Percentiles rank a stretch among this genome's conserved stretches.
phyloP scores from a whole-genome alignment of 1,284 basidiomycete genomes.

The Ceratobasidium sp. region DNA sequence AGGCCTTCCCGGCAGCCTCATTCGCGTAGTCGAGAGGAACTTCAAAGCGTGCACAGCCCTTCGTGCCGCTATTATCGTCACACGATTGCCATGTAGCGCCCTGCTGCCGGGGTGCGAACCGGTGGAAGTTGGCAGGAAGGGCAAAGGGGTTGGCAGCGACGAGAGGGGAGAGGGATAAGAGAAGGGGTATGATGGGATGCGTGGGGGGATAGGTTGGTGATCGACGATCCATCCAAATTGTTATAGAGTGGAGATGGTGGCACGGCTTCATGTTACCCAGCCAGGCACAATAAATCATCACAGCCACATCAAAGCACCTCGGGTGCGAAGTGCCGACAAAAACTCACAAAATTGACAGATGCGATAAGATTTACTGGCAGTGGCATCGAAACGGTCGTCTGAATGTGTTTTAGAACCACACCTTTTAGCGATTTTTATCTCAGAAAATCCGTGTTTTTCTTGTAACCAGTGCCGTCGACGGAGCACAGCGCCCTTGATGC shows the following conservation, averaged over 20 bases:
- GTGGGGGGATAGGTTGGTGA: background rate
- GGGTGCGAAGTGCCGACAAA: too few relatives aligned
- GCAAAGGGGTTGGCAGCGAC: background rate
- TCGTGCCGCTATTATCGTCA: background rate
- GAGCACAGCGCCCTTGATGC: too few relatives aligned
- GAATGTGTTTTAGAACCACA: too few relatives aligned
- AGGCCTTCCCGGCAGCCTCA: constrained; percentile 36
- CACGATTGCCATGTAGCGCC: constrained; percentile 3
- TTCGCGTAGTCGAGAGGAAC: constrained; percentile 45
- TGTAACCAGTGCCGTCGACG: too few relatives aligned
- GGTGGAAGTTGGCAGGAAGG: background rate
- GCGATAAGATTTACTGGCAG: too few relatives aligned
- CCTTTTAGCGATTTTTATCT: too few relatives aligned
- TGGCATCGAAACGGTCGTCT: too few relatives aligned
- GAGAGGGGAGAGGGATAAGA: background rate
- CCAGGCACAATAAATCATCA: background rate
- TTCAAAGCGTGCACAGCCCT: constrained; percentile 36
- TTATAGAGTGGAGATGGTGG: background rate
- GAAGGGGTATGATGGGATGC: background rate
- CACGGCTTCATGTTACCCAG: background rate
- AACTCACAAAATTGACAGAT: too few relatives aligned
- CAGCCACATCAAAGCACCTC: background rate
- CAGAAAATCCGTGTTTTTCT: too few relatives aligned
- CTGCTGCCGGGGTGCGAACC: background rate
- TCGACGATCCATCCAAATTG: background rate